These are phyloP conservation scores for Bipolaris bicolor DNA, from an alignment of 2,329 filamentous ascomycete genomes.

Conservation along the genomic window DNA sequence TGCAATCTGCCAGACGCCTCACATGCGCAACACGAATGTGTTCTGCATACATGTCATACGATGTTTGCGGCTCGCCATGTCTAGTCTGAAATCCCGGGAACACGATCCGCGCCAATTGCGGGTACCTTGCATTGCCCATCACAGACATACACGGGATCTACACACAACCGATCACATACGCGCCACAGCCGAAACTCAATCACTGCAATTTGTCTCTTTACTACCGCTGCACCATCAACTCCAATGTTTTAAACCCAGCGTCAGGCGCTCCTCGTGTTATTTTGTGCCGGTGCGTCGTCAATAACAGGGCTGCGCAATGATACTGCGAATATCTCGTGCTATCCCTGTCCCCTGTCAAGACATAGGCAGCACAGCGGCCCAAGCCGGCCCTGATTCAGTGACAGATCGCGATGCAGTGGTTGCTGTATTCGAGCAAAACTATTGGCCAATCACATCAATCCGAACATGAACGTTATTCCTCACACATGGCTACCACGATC, in stretches of 20 bases:
- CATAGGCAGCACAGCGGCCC: neutral
- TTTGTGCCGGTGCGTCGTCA: neutral
- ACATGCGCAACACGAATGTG: neutral
- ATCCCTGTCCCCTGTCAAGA: no score
- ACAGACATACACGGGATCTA: constrained; percentile 5
- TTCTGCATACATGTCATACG: neutral
- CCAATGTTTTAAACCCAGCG: neutral
- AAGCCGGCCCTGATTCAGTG: neutral
- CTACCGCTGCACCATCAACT: neutral
- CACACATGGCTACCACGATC: neutral
- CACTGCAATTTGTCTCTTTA: neutral
- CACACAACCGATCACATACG: constrained; percentile 3
- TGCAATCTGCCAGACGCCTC: neutral
- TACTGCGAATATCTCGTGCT: neutral
- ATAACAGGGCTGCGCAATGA: neutral
- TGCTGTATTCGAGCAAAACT: neutral
- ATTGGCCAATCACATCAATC: neutral
- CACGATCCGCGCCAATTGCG: constrained; percentile 7
- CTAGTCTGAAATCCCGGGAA: constrained; percentile 1
- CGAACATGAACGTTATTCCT: neutral
- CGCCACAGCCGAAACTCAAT: constrained; percentile 8
- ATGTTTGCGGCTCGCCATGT: neutral
- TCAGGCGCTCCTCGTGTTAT: neutral
- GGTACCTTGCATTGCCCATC: constrained; percentile 13
- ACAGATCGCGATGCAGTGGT: neutral